phyloP scores from a whole-genome alignment of 495 filamentous ascomycete species.

The Lasiosphaeria ovina region DNA sequence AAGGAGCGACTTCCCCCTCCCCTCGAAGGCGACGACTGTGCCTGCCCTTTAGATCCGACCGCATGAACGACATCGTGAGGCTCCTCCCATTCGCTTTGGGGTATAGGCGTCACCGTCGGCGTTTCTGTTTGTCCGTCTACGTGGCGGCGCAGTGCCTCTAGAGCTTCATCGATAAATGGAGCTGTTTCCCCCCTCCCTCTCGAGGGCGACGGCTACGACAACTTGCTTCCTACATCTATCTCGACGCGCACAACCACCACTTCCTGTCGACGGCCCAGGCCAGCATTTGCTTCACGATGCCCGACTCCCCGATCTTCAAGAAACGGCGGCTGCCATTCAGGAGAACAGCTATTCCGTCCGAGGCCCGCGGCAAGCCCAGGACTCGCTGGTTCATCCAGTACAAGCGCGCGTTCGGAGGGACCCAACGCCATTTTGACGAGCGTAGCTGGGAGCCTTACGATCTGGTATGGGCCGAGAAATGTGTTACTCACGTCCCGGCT shows the following conservation, averaged over 20 bases:
- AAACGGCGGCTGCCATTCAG: constrained; percentile 10
- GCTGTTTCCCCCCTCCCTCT: constrained; percentile 8
- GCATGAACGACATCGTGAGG: no score
- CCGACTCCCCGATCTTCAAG: no score
- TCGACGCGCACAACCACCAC: constrained; percentile 3
- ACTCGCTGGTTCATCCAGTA: constrained; percentile 12
- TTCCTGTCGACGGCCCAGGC: constrained; percentile 9
- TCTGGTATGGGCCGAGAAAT: constrained; percentile 10
- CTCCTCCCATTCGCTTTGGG: constrained; percentile 5
- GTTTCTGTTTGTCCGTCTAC: constrained; percentile 10
- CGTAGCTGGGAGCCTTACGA: constrained; percentile 8
- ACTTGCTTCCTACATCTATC: constrained; percentile 3
- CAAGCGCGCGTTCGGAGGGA: constrained; percentile 6
- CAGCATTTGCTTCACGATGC: constrained; percentile 8
- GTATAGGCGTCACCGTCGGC: constrained; percentile 7
- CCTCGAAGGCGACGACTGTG: background rate
- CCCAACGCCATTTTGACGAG: constrained; percentile 8
- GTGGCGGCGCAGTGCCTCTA: constrained; percentile 7
- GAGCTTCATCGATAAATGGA: constrained; percentile 12
- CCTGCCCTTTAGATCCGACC: constrained; percentile 5
- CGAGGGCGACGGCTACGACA: constrained; percentile 3
- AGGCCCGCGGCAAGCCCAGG: constrained; percentile 6
- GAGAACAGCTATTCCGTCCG: constrained; percentile 8
- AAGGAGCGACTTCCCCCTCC: background rate
- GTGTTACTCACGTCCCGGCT: constrained; percentile 7